A percentile compares a stretch with the other conserved stretches of the same genome.
phyloP scores from a whole-genome alignment of 805 yeast genomes.

The Kodamaea jinghongensis region DNA sequence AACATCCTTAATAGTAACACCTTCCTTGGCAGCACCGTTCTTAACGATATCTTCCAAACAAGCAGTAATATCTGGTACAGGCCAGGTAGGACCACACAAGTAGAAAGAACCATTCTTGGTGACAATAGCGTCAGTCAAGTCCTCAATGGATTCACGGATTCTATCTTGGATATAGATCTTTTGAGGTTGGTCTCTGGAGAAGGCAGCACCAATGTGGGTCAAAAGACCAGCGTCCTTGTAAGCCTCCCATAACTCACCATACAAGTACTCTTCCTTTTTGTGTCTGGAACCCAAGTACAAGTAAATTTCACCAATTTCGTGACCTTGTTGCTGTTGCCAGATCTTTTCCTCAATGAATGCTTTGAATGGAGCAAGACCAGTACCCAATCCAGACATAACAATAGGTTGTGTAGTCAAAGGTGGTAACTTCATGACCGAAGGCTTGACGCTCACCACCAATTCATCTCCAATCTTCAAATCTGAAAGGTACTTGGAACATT shows the following conservation, averaged over 20 bases:
- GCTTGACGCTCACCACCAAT: slow-evolving; percentile 90
- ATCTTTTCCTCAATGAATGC: slow-evolving; percentile 94
- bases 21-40: slow-evolving; percentile 66
- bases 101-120: slow-evolving; percentile 84
- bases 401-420: slow-evolving; percentile 84
- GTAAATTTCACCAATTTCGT: slow-evolving; percentile 84
- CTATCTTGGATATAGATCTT: slow-evolving; percentile 94
- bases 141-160: slow-evolving; percentile 72
- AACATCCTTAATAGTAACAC: slow-evolving; percentile 62
- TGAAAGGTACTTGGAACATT: slow-evolving; percentile 87
- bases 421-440: slow-evolving; percentile 96
- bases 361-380: slow-evolving; percentile 97
- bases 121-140: slow-evolving; percentile 76
- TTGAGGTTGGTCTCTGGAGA: slow-evolving; percentile 94
- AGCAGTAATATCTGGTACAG: slow-evolving; percentile 92
- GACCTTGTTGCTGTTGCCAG: slow-evolving; percentile 88
- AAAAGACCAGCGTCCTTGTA: slow-evolving; percentile 87
- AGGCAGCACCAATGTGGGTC: slow-evolving; percentile 96
- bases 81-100: slow-evolving; percentile 99
- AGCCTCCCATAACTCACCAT: slow-evolving; percentile 98
- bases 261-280: slow-evolving; percentile 89
- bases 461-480: slow-evolving; percentile 78
- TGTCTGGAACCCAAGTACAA: slow-evolving; percentile 93
- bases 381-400: slow-evolving; percentile 96
- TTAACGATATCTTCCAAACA: slow-evolving; percentile 80